Percentiles rank a stretch among this genome's conserved stretches.
phyloP scores from a whole-genome alignment of 129 eudicot species.

The Flaveria bidentis region DNA sequence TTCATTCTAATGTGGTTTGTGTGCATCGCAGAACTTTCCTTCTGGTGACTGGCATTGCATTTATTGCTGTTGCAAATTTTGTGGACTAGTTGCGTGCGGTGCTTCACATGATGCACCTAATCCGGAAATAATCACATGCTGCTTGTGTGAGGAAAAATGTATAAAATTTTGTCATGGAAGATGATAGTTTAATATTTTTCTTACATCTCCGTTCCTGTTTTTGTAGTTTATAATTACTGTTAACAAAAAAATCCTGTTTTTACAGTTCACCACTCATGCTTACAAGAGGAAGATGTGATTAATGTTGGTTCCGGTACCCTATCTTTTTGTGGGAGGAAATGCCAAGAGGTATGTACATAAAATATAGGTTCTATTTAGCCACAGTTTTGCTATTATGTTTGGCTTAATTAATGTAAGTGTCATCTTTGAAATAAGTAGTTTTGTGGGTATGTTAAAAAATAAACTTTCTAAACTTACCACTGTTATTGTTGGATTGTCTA shows the following conservation, averaged over 20 bases:
- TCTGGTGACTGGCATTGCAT: slow-evolving; percentile 87
- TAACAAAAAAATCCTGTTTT: slow-evolving; percentile 18
- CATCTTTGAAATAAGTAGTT: not conserved
- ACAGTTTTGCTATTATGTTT: not conserved
- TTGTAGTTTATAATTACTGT: not conserved
- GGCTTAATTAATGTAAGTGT: not conserved
- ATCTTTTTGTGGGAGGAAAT: slow-evolving; percentile 69
- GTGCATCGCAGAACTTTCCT: slow-evolving; percentile 61
- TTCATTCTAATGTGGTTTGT: slow-evolving; percentile 22
- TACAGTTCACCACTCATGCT: slow-evolving; percentile 71
- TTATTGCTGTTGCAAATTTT: slow-evolving; percentile 87
- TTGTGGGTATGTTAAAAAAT: not conserved
- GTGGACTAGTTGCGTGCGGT: slow-evolving; percentile 55
- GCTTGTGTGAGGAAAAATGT: slow-evolving; percentile 90
- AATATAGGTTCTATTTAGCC: not conserved
- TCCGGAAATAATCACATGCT: slow-evolving; percentile 51
- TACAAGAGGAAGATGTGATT: slow-evolving; percentile 34
- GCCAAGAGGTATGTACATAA: slow-evolving; percentile 64
- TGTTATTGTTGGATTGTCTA: not conserved
- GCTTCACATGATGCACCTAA: slow-evolving; percentile 18
- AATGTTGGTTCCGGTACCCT: slow-evolving; percentile 33
- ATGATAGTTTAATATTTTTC: not conserved
- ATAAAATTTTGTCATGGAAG: slow-evolving; percentile 14
- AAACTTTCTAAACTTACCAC: not conserved
- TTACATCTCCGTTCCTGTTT: not conserved